Conservation (phyloP, 768 basidiomycete species). For the Boletus fagicola region DNA sequence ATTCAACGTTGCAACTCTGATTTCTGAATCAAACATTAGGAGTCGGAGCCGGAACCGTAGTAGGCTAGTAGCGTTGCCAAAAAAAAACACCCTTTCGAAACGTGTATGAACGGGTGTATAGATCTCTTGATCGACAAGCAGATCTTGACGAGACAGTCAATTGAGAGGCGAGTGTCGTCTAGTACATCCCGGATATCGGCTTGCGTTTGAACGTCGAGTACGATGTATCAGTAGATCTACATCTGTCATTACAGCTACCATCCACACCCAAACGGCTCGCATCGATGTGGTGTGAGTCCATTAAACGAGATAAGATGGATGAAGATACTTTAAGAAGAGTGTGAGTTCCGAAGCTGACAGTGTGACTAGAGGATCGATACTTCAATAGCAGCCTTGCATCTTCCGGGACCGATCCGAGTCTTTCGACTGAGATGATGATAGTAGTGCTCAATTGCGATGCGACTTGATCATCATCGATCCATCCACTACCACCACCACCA, state of each 20-base stretch:
- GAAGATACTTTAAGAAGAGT: too few relatives aligned
- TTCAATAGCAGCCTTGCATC: neutral
- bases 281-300: too few relatives aligned
- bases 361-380: neutral
- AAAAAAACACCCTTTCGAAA: neutral
- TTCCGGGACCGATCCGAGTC: neutral
- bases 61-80: neutral
- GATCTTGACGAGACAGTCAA: neutral
- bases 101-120: neutral
- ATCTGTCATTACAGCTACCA: too few relatives aligned
- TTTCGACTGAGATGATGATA: neutral
- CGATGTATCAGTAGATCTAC: too few relatives aligned
- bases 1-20: neutral
- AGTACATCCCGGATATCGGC: neutral
- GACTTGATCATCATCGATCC: neutral
- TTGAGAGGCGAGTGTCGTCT: neutral
- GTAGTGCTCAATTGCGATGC: neutral
- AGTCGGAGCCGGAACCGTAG: neutral
- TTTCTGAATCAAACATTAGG: too few relatives aligned
- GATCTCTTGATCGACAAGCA: neutral
- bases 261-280: too few relatives aligned
- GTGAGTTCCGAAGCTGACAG: too few relatives aligned
- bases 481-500: conserved; percentile 8
- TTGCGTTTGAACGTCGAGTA: neutral
- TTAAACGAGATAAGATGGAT: too few relatives aligned